phyloP scores from a whole-genome alignment of 805 yeast species.

The Candida chilensis region DNA sequence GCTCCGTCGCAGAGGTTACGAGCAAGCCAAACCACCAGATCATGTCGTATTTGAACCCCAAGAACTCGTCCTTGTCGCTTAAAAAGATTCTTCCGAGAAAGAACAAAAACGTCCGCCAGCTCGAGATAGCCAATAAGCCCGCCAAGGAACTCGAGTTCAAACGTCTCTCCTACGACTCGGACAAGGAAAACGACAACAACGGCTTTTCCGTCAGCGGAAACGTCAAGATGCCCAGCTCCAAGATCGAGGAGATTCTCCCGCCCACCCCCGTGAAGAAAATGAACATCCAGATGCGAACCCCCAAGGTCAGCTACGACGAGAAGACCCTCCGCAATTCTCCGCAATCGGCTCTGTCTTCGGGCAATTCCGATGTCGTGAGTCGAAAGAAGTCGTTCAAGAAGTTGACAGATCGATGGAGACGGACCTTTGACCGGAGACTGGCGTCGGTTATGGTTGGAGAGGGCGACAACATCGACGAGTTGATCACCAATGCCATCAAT shows the following conservation, averaged over 20 bases:
- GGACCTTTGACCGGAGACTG: too few relatives aligned
- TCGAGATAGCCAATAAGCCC: background rate
- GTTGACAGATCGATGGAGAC: constrained; percentile 32
- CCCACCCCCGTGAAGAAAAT: constrained; percentile 62
- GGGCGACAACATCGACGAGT: constrained; percentile 8
- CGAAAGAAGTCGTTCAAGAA: constrained; percentile 25
- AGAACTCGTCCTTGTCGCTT: constrained; percentile 27
- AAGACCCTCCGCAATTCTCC: too few relatives aligned
- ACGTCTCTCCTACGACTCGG: constrained; percentile 2
- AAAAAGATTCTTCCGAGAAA: constrained; percentile 12
- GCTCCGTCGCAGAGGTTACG: background rate
- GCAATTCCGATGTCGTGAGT: too few relatives aligned
- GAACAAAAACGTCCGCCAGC: too few relatives aligned
- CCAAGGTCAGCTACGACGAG: too few relatives aligned
- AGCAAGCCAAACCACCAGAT: background rate
- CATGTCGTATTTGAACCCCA: constrained; percentile 18
- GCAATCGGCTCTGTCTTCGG: too few relatives aligned
- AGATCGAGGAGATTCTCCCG: constrained; percentile 40
- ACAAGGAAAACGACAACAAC: constrained; percentile 4
- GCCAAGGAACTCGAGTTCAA: constrained; percentile 3
- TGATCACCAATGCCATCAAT: constrained; percentile 9
- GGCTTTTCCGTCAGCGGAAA: constrained; percentile 45
- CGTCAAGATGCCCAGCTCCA: constrained; percentile 40
- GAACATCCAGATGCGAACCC: too few relatives aligned
- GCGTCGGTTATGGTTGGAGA: too few relatives aligned